Evolutionary conservation across 345 rosid genomes (phyloP).

Genomic region (Psidium friedrichsthalianum): DNA sequence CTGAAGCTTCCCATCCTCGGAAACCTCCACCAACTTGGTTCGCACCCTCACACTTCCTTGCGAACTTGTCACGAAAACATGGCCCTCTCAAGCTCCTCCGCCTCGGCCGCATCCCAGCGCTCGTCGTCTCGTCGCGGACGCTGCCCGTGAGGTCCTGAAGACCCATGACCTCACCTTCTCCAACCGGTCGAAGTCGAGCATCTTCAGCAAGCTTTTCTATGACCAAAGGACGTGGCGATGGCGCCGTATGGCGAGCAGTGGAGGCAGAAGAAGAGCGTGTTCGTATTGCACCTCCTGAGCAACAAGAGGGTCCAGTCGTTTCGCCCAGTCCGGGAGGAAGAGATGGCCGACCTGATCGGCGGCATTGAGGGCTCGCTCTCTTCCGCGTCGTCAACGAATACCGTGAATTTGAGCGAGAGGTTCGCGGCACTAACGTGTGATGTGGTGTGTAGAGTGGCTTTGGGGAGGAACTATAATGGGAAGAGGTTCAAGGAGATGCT

Average conservation of each 20-base stretch:
- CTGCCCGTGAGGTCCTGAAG: conserved; percentile 1
- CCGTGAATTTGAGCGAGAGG: conserved; percentile 24
- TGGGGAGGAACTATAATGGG: conserved; percentile 39
- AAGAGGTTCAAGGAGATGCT: conserved; percentile 16
- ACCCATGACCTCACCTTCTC: conserved; percentile 43
- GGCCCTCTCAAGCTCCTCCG: too few species aligned
- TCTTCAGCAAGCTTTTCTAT: conserved; percentile 15
- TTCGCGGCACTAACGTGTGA: conserved; percentile 17
- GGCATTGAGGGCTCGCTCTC: conserved; percentile 4
- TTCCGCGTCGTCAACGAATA: background rate
- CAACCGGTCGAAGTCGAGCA: conserved; percentile 14
- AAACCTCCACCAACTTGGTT: too few species aligned
- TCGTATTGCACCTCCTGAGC: conserved; percentile 37
- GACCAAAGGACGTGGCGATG: conserved; percentile 18
- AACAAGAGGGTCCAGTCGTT: conserved; percentile 35
- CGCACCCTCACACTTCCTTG: too few species aligned
- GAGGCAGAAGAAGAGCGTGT: conserved; percentile 49
- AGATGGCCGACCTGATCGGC: conserved; percentile 8
- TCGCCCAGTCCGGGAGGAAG: conserved; percentile 30
- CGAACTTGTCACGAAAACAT: too few species aligned
- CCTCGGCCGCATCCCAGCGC: too few species aligned
- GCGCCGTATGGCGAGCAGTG: conserved; percentile 66
- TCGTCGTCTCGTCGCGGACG: too few species aligned
- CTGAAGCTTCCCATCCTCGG: too few species aligned
- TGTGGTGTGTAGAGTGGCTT: conserved; percentile 29